Conservation (phyloP, 2,329 filamentous ascomycete species). For the Moelleriella libera region DNA sequence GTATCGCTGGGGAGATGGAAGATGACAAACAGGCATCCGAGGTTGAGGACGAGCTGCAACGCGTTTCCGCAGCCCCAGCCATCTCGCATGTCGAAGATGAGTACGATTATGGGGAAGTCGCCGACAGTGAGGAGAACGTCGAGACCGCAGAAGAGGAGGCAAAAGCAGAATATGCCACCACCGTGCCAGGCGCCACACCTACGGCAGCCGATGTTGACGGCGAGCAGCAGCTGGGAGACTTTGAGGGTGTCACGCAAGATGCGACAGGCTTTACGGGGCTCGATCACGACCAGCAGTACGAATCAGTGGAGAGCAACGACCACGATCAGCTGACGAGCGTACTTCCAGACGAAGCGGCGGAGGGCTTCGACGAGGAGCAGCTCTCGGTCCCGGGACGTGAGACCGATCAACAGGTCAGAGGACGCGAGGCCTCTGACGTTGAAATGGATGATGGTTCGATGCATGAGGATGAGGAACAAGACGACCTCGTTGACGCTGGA, state of each 20-base stretch:
- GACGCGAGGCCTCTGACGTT: too few relatives aligned
- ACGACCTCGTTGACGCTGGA: too few relatives aligned
- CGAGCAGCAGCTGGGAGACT: too few relatives aligned
- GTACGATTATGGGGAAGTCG: too few relatives aligned
- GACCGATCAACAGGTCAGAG: too few relatives aligned
- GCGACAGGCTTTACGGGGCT: neutral
- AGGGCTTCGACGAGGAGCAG: neutral
- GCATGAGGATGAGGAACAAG: too few relatives aligned
- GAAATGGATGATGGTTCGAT: too few relatives aligned
- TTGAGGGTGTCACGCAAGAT: too few relatives aligned
- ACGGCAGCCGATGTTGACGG: neutral
- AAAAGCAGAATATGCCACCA: constrained; percentile 1
- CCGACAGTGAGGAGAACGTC: neutral
- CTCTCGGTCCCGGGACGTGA: too few relatives aligned
- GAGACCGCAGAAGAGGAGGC: neutral
- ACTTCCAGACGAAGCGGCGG: neutral
- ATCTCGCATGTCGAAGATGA: too few relatives aligned
- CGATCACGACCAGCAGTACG: neutral
- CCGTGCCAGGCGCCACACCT: neutral
- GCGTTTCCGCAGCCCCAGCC: neutral
- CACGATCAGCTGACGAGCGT: neutral
- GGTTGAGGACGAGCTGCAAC: neutral
- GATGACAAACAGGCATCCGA: neutral
- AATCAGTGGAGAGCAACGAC: constrained; percentile 3
- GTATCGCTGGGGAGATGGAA: neutral